phyloP scores from a whole-genome alignment of 768 basidiomycete genomes.

The Suillus brevipes region DNA sequence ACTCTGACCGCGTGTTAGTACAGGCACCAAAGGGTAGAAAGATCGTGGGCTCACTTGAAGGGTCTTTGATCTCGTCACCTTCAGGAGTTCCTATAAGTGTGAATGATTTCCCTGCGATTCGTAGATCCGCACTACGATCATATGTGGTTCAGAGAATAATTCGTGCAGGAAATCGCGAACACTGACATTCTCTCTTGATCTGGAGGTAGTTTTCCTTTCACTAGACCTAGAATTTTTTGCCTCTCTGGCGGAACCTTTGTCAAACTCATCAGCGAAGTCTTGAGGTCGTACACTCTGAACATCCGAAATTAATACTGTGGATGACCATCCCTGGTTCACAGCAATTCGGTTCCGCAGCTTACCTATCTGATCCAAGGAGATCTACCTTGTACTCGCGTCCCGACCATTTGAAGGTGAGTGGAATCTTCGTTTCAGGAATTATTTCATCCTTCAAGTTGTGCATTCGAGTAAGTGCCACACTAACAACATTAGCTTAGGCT shows the following conservation, averaged over 20 bases:
- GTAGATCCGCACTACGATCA: constrained; percentile 52
- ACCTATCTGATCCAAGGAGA: constrained; percentile 81
- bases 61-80: constrained; percentile 84
- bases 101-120: constrained; percentile 70
- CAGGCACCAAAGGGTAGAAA: background rate
- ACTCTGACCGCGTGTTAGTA: constrained; percentile 38
- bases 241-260: constrained; percentile 82
- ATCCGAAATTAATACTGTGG: background rate
- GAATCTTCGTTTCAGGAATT: constrained; percentile 46
- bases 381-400: constrained; percentile 65
- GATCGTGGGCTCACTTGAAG: constrained; percentile 47
- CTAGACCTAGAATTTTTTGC: constrained; percentile 85
- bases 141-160: constrained; percentile 11
- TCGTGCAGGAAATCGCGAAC: background rate
- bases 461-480: background rate
- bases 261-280: constrained; percentile 59
- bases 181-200: constrained; percentile 68
- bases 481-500: background rate
- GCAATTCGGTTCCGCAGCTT: constrained; percentile 8
- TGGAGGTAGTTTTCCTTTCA: constrained; percentile 78
- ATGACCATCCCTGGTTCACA: background rate
- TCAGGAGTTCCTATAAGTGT: constrained; percentile 85
- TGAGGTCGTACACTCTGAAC: constrained; percentile 77
- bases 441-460: constrained; percentile 2
- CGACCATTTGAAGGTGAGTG: constrained; percentile 70